Conservation (phyloP, 768 basidiomycete genomes). For the Russula lepida region DNA sequence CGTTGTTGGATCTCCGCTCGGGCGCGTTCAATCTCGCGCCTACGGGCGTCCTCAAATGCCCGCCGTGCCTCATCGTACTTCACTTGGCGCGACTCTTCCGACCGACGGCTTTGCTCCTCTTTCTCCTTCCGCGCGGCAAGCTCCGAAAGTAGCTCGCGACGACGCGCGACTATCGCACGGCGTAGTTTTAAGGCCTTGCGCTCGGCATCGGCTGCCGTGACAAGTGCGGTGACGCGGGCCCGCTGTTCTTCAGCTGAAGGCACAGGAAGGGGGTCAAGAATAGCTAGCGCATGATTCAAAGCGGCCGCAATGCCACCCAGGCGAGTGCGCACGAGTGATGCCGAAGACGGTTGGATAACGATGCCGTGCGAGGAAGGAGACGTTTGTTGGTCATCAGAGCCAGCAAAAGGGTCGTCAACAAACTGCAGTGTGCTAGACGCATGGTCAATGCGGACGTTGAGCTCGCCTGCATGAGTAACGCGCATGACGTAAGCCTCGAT, state of each 20-base stretch:
- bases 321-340: constrained; percentile 68
- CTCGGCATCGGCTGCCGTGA: constrained; percentile 61
- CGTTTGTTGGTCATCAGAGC: constrained; percentile 30
- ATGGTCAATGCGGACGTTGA: constrained; percentile 83
- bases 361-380: constrained; percentile 31
- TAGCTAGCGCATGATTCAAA: constrained; percentile 61
- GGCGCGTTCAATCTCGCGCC: constrained; percentile 56
- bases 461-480: constrained; percentile 79
- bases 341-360: constrained; percentile 59
- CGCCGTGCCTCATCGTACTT: constrained; percentile 61
- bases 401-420: constrained; percentile 64
- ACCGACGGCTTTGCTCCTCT: constrained; percentile 73
- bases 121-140: constrained; percentile 79
- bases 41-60: constrained; percentile 53
- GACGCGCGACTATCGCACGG: constrained; percentile 74
- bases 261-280: constrained; percentile 40
- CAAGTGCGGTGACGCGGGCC: constrained; percentile 49
- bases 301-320: constrained; percentile 66
- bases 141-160: constrained; percentile 79
- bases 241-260: constrained; percentile 49
- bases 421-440: constrained; percentile 78
- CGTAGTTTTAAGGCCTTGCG: constrained; percentile 69
- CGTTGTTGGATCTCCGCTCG: constrained; percentile 72
- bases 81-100: constrained; percentile 55
- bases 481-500: constrained; percentile 91